Conservation (phyloP, 2,329 filamentous ascomycete genomes). For the Cadophora malorum region DNA sequence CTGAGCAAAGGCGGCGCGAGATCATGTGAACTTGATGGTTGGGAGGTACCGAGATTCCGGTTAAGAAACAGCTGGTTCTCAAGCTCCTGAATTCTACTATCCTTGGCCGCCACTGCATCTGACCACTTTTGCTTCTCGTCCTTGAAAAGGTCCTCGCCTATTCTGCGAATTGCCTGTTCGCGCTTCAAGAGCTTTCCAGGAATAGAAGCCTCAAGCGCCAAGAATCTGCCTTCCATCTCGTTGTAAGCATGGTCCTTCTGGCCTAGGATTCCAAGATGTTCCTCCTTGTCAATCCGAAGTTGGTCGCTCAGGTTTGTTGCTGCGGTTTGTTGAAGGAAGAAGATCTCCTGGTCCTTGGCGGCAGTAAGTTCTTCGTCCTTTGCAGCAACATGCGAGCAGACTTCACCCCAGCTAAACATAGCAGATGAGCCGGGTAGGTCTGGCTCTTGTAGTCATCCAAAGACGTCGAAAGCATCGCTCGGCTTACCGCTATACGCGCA, state of each 20-base stretch:
- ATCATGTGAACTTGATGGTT: neutral
- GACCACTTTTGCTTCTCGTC: neutral
- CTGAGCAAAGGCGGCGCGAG: neutral
- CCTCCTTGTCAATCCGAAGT: neutral
- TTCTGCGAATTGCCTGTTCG: neutral
- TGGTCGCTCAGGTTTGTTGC: neutral
- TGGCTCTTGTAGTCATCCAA: neutral
- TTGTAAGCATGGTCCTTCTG: neutral
- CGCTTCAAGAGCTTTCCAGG: neutral
- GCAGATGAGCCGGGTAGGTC: neutral
- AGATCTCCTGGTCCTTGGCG: neutral
- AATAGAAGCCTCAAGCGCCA: neutral
- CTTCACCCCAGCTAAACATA: neutral
- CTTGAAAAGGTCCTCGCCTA: neutral
- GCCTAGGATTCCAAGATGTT: neutral
- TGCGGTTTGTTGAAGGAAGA: neutral
- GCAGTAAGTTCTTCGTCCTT: neutral
- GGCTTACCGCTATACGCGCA: neutral
- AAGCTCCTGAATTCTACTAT: neutral
- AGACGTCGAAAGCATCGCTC: neutral
- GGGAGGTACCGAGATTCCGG: constrained; percentile 1
- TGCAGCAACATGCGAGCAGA: neutral
- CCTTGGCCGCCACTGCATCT: neutral
- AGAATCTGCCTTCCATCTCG: neutral
- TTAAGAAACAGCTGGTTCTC: neutral